A percentile compares a stretch with the other conserved stretches of the same genome.
phyloP scores from a whole-genome alignment of 192 early-diverging fungal genomes.

The Coemansia sp. region DNA sequence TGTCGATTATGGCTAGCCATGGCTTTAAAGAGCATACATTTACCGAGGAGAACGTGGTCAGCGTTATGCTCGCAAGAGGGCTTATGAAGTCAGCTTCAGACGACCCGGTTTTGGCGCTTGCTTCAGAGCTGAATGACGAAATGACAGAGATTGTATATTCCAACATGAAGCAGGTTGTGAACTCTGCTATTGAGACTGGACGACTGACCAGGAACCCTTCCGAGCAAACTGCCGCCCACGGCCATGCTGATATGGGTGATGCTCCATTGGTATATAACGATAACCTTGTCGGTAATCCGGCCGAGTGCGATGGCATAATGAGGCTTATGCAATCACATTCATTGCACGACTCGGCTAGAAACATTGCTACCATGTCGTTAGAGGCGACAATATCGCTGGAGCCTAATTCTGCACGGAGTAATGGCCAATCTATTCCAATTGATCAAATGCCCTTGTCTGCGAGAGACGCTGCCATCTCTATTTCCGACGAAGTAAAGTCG shows the following conservation, averaged over 20 bases:
- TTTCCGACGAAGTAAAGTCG: constrained; percentile 4
- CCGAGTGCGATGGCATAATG: constrained; percentile 16
- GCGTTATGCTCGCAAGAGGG: constrained; percentile 34
- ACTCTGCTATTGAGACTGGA: constrained; percentile 22
- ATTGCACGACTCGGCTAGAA: constrained; percentile 1
- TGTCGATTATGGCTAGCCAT: constrained; percentile 35
- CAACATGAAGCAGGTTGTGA: constrained; percentile 28
- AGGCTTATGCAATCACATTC: constrained; percentile 1
- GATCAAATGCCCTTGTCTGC: not conserved
- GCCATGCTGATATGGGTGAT: not conserved
- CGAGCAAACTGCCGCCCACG: constrained; percentile 13
- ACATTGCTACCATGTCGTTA: constrained; percentile 5
- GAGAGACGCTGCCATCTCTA: not conserved
- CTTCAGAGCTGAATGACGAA: constrained; percentile 36
- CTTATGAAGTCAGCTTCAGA: constrained; percentile 31
- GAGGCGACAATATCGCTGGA: not conserved
- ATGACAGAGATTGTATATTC: constrained; percentile 36
- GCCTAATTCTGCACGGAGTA: not conserved
- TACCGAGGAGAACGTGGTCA: constrained; percentile 28
- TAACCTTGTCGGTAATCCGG: not conserved
- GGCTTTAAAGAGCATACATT: constrained; percentile 28
- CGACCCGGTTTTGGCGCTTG: constrained; percentile 35
- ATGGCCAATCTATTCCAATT: not conserved
- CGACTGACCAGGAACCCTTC: constrained; percentile 24
- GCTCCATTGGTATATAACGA: not conserved